Evolutionary conservation across 768 basidiomycete genomes (phyloP).

Genomic region (Tephrocybe sp.): DNA sequence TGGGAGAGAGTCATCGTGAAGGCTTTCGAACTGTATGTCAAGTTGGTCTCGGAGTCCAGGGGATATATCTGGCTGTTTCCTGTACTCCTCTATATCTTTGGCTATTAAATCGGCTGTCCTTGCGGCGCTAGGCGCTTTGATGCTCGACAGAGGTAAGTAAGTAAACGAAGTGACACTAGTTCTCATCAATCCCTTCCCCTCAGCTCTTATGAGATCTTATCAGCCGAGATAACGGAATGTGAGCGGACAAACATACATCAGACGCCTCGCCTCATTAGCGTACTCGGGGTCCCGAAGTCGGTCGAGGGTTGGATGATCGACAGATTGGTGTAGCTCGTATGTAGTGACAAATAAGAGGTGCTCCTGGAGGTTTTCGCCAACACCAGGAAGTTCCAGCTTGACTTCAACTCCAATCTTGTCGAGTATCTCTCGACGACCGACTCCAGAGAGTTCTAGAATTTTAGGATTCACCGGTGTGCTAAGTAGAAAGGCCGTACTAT

Average conservation of each 20-base stretch:
- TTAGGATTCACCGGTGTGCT: slow-evolving; percentile 9
- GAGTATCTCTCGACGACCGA: slow-evolving; percentile 12
- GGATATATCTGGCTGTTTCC: slow-evolving; percentile 17
- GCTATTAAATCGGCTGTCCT: slow-evolving; percentile 20
- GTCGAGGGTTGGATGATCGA: slow-evolving; percentile 10
- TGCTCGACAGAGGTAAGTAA: slow-evolving; percentile 25
- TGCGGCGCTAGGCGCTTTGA: slow-evolving; percentile 17
- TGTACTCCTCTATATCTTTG: slow-evolving; percentile 1
- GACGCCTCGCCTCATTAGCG: slow-evolving; percentile 4
- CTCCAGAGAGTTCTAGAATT: slow-evolving; percentile 21
- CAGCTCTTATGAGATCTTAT: slow-evolving; percentile 14
- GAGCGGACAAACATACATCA: not conserved
- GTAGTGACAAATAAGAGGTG: slow-evolving; percentile 6
- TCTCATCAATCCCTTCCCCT: slow-evolving; percentile 26
- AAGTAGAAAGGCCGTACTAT: not conserved
- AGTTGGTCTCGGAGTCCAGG: slow-evolving; percentile 41
- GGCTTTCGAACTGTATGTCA: slow-evolving; percentile 31
- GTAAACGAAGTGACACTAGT: slow-evolving; percentile 27
- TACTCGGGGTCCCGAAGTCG: slow-evolving; percentile 6
- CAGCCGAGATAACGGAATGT: not conserved
- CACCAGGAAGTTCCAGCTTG: slow-evolving; percentile 16
- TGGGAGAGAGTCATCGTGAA: slow-evolving; percentile 26
- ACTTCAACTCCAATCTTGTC: slow-evolving; percentile 12
- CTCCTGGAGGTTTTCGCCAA: slow-evolving; percentile 22
- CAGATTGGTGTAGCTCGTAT: slow-evolving; percentile 10